A percentile compares a stretch with the other conserved stretches of the same genome.
Evolutionary conservation across 176 grass and related monocot species (phyloP).

Genomic region (Phoenix roebelenii): DNA sequence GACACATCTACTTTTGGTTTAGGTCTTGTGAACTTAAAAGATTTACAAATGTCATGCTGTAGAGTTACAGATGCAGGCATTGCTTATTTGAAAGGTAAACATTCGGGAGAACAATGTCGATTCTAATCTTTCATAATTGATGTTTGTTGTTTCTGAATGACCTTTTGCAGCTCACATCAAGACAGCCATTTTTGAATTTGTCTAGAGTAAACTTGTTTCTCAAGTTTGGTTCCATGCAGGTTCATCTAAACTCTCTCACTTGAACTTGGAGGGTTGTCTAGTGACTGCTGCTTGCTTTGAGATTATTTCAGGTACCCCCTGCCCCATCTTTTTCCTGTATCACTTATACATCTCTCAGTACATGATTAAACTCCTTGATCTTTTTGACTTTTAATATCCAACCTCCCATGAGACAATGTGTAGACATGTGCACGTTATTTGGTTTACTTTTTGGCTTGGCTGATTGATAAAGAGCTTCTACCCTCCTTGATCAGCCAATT

Average conservation of each 20-base stretch:
- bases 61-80: slow-evolving; percentile 75
- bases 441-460: too few relatives aligned
- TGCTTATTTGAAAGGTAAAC: slow-evolving; percentile 68
- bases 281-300: slow-evolving; percentile 82
- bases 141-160: too few relatives aligned
- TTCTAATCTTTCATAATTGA: too few relatives aligned
- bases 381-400: too few relatives aligned
- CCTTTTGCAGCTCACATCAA: too few relatives aligned
- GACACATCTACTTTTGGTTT: background rate
- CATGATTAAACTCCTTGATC: too few relatives aligned
- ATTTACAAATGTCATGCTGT: slow-evolving; percentile 73
- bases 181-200: too few relatives aligned
- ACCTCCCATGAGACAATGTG: too few relatives aligned
- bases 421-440: too few relatives aligned
- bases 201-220: background rate
- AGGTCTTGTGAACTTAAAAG: slow-evolving; percentile 80
- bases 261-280: slow-evolving; percentile 77
- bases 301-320: slow-evolving; percentile 68
- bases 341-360: background rate
- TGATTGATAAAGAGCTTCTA: too few relatives aligned
- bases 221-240: slow-evolving; percentile 30
- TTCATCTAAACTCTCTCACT: slow-evolving; percentile 54
- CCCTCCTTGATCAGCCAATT: too few relatives aligned
- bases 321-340: slow-evolving; percentile 1
- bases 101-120: too few relatives aligned